These are phyloP conservation scores for Apophysomyces trapeziformis DNA, from an alignment of 371 early-diverging fungal genomes.

Conservation along the genomic window DNA sequence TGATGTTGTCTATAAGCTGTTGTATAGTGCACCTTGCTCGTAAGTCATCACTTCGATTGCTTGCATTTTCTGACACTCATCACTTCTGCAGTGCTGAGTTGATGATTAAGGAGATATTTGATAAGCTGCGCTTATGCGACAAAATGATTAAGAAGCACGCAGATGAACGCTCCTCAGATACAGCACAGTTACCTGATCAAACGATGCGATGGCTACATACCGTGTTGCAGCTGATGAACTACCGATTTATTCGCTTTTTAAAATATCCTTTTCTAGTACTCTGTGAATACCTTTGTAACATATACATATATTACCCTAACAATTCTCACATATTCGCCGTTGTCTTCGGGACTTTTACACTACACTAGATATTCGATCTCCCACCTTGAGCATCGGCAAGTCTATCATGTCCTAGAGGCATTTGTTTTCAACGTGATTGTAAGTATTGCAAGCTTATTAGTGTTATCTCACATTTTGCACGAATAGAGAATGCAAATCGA, in stretches of 20 bases:
- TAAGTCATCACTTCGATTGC: slow-evolving; percentile 33
- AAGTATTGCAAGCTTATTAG: slow-evolving; percentile 14
- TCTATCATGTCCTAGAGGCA: slow-evolving; percentile 65
- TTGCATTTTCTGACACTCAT: not conserved
- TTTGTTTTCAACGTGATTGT: slow-evolving; percentile 67
- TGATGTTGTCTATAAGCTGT: slow-evolving; percentile 76
- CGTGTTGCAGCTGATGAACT: slow-evolving; percentile 77
- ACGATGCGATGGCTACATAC: slow-evolving; percentile 79
- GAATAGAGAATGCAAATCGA: slow-evolving; percentile 62
- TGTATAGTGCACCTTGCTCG: slow-evolving; percentile 82
- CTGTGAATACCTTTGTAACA: not conserved
- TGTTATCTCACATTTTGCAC: not conserved
- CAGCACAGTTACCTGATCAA: slow-evolving; percentile 48
- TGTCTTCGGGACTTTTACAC: slow-evolving; percentile 61
- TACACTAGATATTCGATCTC: slow-evolving; percentile 67
- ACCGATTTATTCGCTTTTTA: slow-evolving; percentile 60
- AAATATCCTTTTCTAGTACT: slow-evolving; percentile 41
- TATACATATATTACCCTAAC: slow-evolving; percentile 36
- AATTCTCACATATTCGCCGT: slow-evolving; percentile 40
- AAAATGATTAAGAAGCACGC: slow-evolving; percentile 54
- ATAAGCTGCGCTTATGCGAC: slow-evolving; percentile 75
- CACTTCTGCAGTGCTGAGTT: slow-evolving; percentile 54
- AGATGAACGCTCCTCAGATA: not conserved
- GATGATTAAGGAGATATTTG: slow-evolving; percentile 77
- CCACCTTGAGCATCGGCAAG: slow-evolving; percentile 66